Evolutionary conservation across 345 rosid species (phyloP), one percentile per base, ranked within the genome.

Genomic region (Euphorbia peplus): DNA sequence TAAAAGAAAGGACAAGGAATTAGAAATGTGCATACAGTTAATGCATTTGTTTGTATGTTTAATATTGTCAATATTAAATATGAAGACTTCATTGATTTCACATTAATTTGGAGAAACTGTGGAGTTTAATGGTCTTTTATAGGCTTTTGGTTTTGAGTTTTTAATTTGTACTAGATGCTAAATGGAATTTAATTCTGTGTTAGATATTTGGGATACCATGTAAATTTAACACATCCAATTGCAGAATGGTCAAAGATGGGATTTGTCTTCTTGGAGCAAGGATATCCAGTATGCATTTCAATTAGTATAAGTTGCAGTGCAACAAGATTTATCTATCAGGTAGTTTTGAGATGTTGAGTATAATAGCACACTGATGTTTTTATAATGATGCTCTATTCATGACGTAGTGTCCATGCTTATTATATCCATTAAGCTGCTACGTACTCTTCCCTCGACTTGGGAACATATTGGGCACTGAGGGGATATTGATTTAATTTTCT

Each of bases 191-290:
- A 41, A 39, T 18, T 35, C 29, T 61, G 21, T 3, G 25, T 11
- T 39, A 6, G 4, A 46, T 25, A 25, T 15, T 64, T 37, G 19
- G 64, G 32, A 58, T 18, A 6, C 35, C 42, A 55, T 48, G 50
- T 59, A 12, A 14, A 68, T 26, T 66, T 64, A 41, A 62, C 54
- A 71, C 46, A n/a, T 68, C 60, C 68, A 42, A 69, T 69, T 79
- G 81, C 90, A 95, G 99, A 79, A 90, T 95, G 89, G 95, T 95
- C 98, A 71, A 95, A 95, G 85, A 88, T 95, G 96, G 99, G 96
- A 70, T 95, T 95, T 72, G 83, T 91, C 58, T 90, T 91, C 63
- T 80, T 87, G 79, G 92, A 90, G 83, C 96, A 90, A 65, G 92
- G 96, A 19, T 90, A 83, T 73, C 99, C 97, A 67, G n/a, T 85